phyloP scores from a whole-genome alignment of 306 rosid species.

The Argentina anserina region DNA sequence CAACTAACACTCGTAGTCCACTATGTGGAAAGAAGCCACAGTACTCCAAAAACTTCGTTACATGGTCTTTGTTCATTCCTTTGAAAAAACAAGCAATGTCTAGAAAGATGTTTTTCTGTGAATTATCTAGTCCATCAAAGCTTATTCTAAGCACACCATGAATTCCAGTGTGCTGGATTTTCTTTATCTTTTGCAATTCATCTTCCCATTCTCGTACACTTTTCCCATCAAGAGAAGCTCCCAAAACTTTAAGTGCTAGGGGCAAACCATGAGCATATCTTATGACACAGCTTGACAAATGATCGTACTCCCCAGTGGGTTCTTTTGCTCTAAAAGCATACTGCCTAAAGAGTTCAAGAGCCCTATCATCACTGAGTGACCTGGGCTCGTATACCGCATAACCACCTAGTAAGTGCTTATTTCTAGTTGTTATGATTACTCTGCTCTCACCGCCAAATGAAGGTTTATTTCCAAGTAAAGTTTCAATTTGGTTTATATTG shows the following conservation, averaged over 20 bases:
- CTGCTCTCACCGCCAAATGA: background rate
- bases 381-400: background rate
- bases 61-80: conserved; percentile 27
- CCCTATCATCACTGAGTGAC: background rate
- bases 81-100: conserved; percentile 37
- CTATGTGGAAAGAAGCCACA: conserved; percentile 23
- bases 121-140: conserved; percentile 11
- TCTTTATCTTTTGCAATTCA: background rate
- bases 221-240: background rate
- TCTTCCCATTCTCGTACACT: conserved; percentile 1
- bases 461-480: background rate
- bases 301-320: background rate
- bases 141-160: conserved; percentile 5
- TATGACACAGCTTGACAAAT: background rate
- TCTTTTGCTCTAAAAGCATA: background rate
- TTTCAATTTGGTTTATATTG: background rate
- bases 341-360: conserved; percentile 10
- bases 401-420: background rate
- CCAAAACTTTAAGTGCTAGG: conserved; percentile 21
- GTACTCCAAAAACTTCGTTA: conserved; percentile 10
- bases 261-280: conserved; percentile 16
- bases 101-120: conserved; percentile 26
- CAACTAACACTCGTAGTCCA: conserved; percentile 30
- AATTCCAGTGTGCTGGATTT: background rate
- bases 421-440: conserved; percentile 2